Evolutionary conservation across 371 early-diverging fungal genomes (phyloP), one percentile per base, ranked within the genome.

Genomic region (Mucor piriformis): DNA sequence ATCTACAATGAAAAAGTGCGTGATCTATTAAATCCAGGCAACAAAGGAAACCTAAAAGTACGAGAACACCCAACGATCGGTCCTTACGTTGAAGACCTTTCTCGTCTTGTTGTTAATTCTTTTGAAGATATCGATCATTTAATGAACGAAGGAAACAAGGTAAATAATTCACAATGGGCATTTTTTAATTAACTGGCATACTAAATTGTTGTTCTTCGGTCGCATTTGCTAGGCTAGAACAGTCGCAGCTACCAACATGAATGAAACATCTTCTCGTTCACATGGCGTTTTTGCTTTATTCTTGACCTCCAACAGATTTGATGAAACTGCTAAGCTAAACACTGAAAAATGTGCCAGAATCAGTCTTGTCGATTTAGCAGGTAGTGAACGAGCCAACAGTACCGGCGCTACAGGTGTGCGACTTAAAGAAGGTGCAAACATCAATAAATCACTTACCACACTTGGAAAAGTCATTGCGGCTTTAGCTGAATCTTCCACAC

Each of bases 391-490:
- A 12, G 92, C 95, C 11, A 87, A 92, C 44, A 87, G 92, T 34
- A 98, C 99, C 0, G 95, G 96, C 23, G 97, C 96, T 4, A 91
- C 95, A 21, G 99, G 99, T 7, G 78, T 76, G 27, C 86, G 99
- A 6, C 79, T 99, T 13, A 97, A 96, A 72, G 99, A 99, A 77
- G 99, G 99, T 8, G 93, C 95, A 7, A 92, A 95, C 58, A 99
- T 99, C 63, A 99, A 99, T 78, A 91, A 88, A 71, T 93, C 94
- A 1, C 77, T 99, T 8, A 90, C 94, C 23, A 86, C 95, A 0
- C 83, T 99, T 2, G 98, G 98, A 4, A 98, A 96, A 61, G 99
- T 99, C 8, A 99, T 99, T 55, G 87, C 90, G 12, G 91, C 92
- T 12, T 82, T 99, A 18, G 92, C 95, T 4, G 94, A 94, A 29